Evolutionary conservation across 495 filamentous ascomycete genomes (phyloP).

Genomic region (Hyaloscypha bicolor): DNA sequence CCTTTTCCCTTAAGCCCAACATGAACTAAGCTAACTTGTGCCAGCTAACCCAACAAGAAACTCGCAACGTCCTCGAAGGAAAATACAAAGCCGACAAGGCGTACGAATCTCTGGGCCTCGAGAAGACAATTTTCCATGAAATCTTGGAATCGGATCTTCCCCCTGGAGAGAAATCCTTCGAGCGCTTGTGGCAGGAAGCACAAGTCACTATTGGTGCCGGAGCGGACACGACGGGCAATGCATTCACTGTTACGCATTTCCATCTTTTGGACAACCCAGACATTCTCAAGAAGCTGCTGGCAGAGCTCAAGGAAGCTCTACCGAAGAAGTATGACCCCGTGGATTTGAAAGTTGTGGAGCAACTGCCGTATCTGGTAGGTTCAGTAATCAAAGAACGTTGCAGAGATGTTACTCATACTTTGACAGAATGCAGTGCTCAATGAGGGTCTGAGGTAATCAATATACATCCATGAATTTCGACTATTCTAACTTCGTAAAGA

Average conservation of each 20-base stretch:
- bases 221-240: slow-evolving; percentile 32
- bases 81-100: slow-evolving; percentile 6
- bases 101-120: not conserved
- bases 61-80: slow-evolving; percentile 6
- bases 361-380: slow-evolving; percentile 19
- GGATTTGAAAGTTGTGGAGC: slow-evolving; percentile 28
- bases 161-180: slow-evolving; percentile 32
- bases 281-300: slow-evolving; percentile 33
- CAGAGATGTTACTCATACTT: not conserved
- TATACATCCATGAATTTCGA: slow-evolving; percentile 39
- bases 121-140: slow-evolving; percentile 21
- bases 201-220: slow-evolving; percentile 36
- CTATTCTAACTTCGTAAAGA: slow-evolving; percentile 26
- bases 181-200: slow-evolving; percentile 38
- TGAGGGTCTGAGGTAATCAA: not conserved
- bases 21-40: not conserved
- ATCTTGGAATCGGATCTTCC: slow-evolving; percentile 27
- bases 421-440: slow-evolving; percentile 8
- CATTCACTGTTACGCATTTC: slow-evolving; percentile 37
- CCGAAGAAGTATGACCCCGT: slow-evolving; percentile 14
- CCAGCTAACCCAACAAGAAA: slow-evolving; percentile 15
- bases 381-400: no score
- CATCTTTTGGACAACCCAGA: slow-evolving; percentile 36
- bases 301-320: slow-evolving; percentile 32
- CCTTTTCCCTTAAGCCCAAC: not conserved